Base-by-base conservation (phyloP, 1,284 basidiomycete species). In the Cryptococcus sp. region DNA sequence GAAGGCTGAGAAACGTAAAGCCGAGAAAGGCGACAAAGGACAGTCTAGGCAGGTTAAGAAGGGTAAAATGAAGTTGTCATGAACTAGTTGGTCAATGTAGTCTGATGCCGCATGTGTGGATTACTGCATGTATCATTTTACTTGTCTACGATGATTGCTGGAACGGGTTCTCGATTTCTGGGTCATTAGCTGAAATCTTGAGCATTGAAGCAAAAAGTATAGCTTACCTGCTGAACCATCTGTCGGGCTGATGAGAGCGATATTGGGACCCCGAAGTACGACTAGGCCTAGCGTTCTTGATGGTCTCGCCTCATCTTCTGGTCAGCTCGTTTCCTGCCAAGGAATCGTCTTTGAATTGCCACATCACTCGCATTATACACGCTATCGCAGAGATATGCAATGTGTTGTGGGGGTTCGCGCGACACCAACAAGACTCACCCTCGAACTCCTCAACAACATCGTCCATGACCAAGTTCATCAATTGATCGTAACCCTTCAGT, bases 401-500 rank as follows among this genome's bases (percentile, higher is more conserved):
- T 10, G 11, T 36, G 34, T 10, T 36, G 10, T 36, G 10, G 10
- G 34, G 11, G n/a, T 36, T 10, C n/a, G 11, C 11, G 34, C 11
- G 34, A 10, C 9, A 4, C 18, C n/a, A 42, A 14, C 45, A 18
- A 32, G 50, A 65, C 75, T 62, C 69, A 77, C 76, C 69, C 57
- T 73, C 67, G 42, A 69, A 73, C 49, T 72, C 70, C 60, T 77
- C 76, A n/a, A 72, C 65, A 1, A 77, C 76, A 46, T 77, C 76
- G 53, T 77, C 76, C 66, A 77, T 68, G 34, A 77, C 94, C 51
- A 98, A 84, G 74, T 98, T 98, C 64, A 98, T 83, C 41, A 98
- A 80, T 67, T 98, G 93, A 76, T 98, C 96, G 69, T 86, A 98
- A 13, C 94, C 94, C 76, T 98, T 98, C 59, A 98, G 77, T 13